Base-by-base conservation (phyloP, 345 rosid species). In the Fremontodendron californicum region DNA sequence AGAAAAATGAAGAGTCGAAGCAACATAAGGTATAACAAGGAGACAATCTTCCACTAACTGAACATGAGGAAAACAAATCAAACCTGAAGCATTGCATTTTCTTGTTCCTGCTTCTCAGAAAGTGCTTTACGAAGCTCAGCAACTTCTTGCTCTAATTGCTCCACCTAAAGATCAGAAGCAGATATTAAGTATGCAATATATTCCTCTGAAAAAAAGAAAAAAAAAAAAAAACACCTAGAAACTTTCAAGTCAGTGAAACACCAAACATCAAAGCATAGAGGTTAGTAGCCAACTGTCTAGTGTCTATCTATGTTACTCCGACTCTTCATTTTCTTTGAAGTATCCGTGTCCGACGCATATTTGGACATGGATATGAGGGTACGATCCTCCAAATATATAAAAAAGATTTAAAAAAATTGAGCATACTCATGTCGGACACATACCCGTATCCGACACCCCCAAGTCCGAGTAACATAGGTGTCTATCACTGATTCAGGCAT, bases 61-160 rank as follows among this genome's bases (percentile, higher is more conserved):
- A 76, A 29, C 65, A 29, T 78, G 63, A 76, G 64, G 65, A 80
- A 74, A 82, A 71, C 70, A 78, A 12, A 40, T 37, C 61, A 79
- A 80, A 96, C 99, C 97, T 96, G 97, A 42, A 96, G 88, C 98
- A 96, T 96, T 72, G 88, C 99, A 83, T 85, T 92, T 89, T 96
- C 99, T 88, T 96, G 99, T 80, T 96, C 99, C 85, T 96, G 96
- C 85, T 96, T 96, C 82, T 96, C 97, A 86, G 93, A 86, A 77
- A 96, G 92, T 76, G 85, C 87, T 78, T 86, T 88, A 76, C 52
- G 91, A 79, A 94, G 89, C 80, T 94, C 95, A 49, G 85, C 83
- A 84, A 88, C 81, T 70, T 94, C 99, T 54, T 85, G 89, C 83
- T 96, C 99, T 82, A 96, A 84, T 84, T 87, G 89, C 83, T 96